phyloP scores from a whole-genome alignment of 345 rosid genomes.

The Populus euphratica region DNA sequence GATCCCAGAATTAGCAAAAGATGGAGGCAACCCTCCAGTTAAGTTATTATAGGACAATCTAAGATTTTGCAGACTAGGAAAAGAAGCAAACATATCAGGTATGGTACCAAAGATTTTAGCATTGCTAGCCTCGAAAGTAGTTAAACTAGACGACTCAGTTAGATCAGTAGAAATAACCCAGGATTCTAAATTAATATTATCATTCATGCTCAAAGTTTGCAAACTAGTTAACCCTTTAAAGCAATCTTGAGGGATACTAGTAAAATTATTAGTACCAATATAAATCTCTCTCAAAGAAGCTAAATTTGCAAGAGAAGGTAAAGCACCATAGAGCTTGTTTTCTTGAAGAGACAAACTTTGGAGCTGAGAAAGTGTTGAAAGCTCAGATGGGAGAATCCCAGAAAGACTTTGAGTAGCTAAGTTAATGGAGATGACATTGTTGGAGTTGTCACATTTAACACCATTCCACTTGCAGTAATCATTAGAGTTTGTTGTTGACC shows the following conservation, averaged over 20 bases:
- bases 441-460: constrained; percentile 41
- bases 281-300: constrained; percentile 40
- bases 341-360: constrained; percentile 37
- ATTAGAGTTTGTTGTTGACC: constrained; percentile 43
- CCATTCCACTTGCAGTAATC: constrained; percentile 58
- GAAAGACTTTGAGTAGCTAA: constrained; percentile 34
- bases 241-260: constrained; percentile 44
- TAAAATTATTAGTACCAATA: constrained; percentile 52
- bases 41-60: constrained; percentile 70
- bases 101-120: constrained; percentile 42
- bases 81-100: constrained; percentile 55
- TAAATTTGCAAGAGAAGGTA: constrained; percentile 60
- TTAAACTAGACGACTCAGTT: constrained; percentile 33
- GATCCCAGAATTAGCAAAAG: constrained; percentile 46
- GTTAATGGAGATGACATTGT: constrained; percentile 43
- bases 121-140: constrained; percentile 40
- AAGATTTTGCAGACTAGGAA: constrained; percentile 44
- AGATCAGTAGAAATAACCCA: constrained; percentile 71
- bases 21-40: constrained; percentile 58
- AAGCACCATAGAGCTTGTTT: constrained; percentile 49
- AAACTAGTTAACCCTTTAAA: constrained; percentile 59
- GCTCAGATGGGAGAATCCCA: constrained; percentile 46
- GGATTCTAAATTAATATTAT: constrained; percentile 24
- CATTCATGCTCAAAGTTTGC: constrained; percentile 41
- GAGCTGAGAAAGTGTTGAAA: constrained; percentile 57